Evolutionary conservation across 148 eudicot genomes (phyloP).

Genomic region (Silene latifolia): DNA sequence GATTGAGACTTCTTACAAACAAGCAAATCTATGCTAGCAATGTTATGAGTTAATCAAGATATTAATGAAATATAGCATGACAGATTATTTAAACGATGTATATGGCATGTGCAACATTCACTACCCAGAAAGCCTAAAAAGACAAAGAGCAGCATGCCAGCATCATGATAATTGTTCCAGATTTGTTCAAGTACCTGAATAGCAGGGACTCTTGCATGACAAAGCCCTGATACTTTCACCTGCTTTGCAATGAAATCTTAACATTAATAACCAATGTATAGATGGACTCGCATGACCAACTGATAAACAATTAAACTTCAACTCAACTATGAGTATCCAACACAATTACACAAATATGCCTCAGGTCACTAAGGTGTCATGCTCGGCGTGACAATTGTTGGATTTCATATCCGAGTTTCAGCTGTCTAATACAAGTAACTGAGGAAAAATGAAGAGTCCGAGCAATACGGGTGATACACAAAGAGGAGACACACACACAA

Average conservation of each 20-base stretch:
- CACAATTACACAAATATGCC: background rate
- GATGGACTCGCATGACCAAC: background rate
- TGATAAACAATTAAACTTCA: background rate
- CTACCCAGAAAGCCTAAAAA: conserved; percentile 4
- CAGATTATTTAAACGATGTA: background rate
- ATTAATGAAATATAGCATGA: background rate
- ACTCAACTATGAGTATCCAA: conserved; percentile 1
- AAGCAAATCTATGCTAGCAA: background rate
- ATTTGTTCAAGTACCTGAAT: conserved; percentile 13
- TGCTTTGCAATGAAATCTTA: conserved; percentile 7
- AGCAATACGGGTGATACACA: background rate
- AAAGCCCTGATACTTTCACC: conserved; percentile 9
- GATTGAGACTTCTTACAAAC: conserved; percentile 11
- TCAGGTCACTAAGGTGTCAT: background rate
- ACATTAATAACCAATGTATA: background rate
- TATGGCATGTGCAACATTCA: conserved; percentile 1
- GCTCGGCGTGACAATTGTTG: background rate
- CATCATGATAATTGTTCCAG: background rate
- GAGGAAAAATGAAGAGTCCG: background rate
- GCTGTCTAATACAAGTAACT: background rate
- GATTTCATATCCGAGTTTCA: background rate
- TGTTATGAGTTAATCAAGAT: background rate
- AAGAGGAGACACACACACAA: background rate
- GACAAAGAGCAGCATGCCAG: background rate
- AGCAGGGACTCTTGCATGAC: conserved; percentile 6